These are phyloP conservation scores for Daldinia concentrica DNA, from an alignment of 495 filamentous ascomycete species.

Conservation along the genomic window DNA sequence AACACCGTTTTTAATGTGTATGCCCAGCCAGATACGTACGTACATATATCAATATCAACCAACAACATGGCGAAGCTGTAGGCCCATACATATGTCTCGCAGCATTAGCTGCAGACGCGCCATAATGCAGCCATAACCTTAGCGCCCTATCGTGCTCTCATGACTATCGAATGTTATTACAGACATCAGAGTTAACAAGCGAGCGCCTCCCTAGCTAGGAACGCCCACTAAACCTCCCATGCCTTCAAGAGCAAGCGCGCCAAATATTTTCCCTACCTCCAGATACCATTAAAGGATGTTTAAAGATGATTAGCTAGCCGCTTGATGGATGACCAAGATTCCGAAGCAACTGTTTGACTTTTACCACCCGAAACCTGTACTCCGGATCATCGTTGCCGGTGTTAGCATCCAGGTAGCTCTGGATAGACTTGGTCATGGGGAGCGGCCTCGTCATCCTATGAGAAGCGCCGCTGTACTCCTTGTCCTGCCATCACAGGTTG, in stretches of 20 bases:
- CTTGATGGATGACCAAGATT: slow-evolving; percentile 2
- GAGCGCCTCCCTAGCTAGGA: slow-evolving; percentile 8
- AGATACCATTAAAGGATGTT: slow-evolving; percentile 26
- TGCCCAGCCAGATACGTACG: slow-evolving; percentile 46
- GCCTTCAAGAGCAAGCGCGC: slow-evolving; percentile 32
- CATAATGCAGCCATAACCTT: slow-evolving; percentile 46
- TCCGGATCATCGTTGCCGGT: slow-evolving; percentile 12
- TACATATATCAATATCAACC: slow-evolving; percentile 44
- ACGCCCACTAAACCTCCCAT: slow-evolving; percentile 22
- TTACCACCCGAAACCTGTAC: slow-evolving; percentile 7
- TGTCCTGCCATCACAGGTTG: slow-evolving; percentile 67
- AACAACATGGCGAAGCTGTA: slow-evolving; percentile 30
- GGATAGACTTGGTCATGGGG: slow-evolving; percentile 22
- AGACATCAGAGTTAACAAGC: slow-evolving; percentile 42
- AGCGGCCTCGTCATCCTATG: slow-evolving; percentile 47
- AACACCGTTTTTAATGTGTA: slow-evolving; percentile 53
- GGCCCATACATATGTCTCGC: slow-evolving; percentile 23
- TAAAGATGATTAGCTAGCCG: slow-evolving; percentile 7
- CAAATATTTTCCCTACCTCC: slow-evolving; percentile 25
- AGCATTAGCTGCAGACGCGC: slow-evolving; percentile 32
- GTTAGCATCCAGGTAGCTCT: slow-evolving; percentile 9
- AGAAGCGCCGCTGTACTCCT: slow-evolving; percentile 61
- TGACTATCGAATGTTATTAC: slow-evolving; percentile 49
- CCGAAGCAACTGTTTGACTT: slow-evolving; percentile 2
- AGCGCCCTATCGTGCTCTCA: slow-evolving; percentile 48